Conservation (phyloP, 129 eudicot genomes). For the Chrysanthemum makinoi region DNA sequence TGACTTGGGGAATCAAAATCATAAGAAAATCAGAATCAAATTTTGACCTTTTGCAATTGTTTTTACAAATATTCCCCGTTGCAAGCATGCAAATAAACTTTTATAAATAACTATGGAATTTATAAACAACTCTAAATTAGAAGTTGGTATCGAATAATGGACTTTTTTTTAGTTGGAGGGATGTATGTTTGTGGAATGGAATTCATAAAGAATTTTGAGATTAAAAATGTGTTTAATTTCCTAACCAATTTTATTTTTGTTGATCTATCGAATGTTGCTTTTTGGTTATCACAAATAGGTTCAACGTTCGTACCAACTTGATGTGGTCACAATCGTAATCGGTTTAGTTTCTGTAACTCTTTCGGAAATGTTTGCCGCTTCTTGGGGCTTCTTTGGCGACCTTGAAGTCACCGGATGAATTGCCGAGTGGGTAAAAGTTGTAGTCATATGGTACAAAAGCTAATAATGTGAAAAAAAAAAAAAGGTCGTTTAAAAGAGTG, state of each 20-base stretch:
- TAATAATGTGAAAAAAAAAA: no score
- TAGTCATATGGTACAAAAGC: no score
- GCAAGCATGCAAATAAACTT: no score
- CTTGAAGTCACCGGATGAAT: no score
- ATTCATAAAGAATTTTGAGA: constrained; percentile 9
- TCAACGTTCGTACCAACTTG: neutral
- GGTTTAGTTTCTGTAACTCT: no score
- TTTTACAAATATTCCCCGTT: constrained; percentile 8
- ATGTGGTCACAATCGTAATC: neutral
- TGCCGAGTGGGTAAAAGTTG: no score
- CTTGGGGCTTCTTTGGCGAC: no score
- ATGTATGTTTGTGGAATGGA: constrained; percentile 25
- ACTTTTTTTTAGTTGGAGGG: constrained; percentile 24
- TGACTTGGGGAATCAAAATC: constrained; percentile 7
- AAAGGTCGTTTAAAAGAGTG: no score
- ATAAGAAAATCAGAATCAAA: constrained; percentile 8
- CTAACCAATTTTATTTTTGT: no score
- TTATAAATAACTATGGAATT: no score
- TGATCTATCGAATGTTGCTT: neutral
- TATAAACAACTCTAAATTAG: neutral
- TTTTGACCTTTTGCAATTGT: constrained; percentile 14
- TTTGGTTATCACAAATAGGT: constrained; percentile 8
- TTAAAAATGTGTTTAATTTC: neutral
- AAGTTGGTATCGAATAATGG: constrained; percentile 9
- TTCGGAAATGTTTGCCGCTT: no score